Evolutionary conservation across 2,329 filamentous ascomycete species (phyloP).

Genomic region (Cladosporium sp.): DNA sequence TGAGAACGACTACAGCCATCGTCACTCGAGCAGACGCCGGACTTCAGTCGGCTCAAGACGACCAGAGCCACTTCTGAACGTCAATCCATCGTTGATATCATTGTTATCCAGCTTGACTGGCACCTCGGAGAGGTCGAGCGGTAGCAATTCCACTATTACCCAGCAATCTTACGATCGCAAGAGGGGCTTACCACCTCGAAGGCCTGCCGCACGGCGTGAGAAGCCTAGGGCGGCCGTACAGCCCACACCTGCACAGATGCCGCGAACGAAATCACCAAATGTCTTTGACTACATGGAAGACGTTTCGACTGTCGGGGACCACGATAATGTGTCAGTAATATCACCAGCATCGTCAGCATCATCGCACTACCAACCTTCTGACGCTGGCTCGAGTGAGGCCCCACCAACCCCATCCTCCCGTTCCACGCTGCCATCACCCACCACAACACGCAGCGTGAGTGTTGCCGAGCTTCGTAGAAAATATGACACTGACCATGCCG

Average conservation of each 20-base stretch:
- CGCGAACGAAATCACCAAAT: slow-evolving; percentile 21
- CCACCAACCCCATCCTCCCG: slow-evolving; percentile 29
- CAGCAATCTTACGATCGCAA: slow-evolving; percentile 38
- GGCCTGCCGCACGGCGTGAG: not conserved
- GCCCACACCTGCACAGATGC: not conserved
- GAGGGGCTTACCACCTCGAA: slow-evolving; percentile 14
- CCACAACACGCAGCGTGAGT: slow-evolving; percentile 22
- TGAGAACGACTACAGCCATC: slow-evolving; percentile 17
- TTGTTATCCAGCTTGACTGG: slow-evolving; percentile 40
- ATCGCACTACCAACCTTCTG: slow-evolving; percentile 29
- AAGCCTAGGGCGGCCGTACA: slow-evolving; percentile 14
- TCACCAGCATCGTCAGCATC: slow-evolving; percentile 24
- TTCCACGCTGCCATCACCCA: slow-evolving; percentile 30
- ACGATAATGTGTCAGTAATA: slow-evolving; percentile 21
- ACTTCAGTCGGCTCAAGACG: slow-evolving; percentile 33
- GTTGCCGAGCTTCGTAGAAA: slow-evolving; percentile 27
- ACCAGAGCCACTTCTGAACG: slow-evolving; percentile 27
- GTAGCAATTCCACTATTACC: slow-evolving; percentile 45
- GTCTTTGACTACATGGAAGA: slow-evolving; percentile 29
- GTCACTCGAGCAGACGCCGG: slow-evolving; percentile 26
- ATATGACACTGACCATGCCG: slow-evolving; percentile 23
- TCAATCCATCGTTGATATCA: slow-evolving; percentile 41
- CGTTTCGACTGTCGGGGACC: slow-evolving; percentile 17
- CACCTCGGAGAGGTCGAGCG: slow-evolving; percentile 38
- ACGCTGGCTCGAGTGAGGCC: slow-evolving; percentile 28